phyloP scores from a whole-genome alignment of 768 basidiomycete genomes.

The Amanita exitialis region DNA sequence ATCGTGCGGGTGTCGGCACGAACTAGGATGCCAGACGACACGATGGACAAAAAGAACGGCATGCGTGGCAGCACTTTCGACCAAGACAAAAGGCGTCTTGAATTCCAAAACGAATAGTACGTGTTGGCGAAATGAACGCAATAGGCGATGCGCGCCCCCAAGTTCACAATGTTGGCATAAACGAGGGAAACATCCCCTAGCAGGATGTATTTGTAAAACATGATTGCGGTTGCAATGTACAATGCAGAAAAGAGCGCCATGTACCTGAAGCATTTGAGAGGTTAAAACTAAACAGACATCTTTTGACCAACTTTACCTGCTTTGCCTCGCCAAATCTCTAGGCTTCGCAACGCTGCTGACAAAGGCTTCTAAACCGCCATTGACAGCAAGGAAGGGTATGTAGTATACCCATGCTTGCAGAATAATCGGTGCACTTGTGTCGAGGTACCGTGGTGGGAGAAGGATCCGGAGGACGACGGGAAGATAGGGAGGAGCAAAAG shows the following conservation, averaged over 20 bases:
- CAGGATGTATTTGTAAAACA: slow-evolving; percentile 28
- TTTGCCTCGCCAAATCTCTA: slow-evolving; percentile 58
- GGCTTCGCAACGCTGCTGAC: slow-evolving; percentile 69
- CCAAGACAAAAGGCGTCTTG: slow-evolving; percentile 2
- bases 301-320: slow-evolving; percentile 28
- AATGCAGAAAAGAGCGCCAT: slow-evolving; percentile 69
- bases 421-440: slow-evolving; percentile 73
- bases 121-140: slow-evolving; percentile 35
- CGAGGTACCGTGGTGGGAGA: slow-evolving; percentile 58
- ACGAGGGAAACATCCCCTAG: slow-evolving; percentile 64
- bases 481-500: slow-evolving; percentile 72
- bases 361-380: slow-evolving; percentile 90
- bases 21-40: not conserved
- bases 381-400: slow-evolving; percentile 82
- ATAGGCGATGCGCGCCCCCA: slow-evolving; percentile 54
- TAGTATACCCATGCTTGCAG: slow-evolving; percentile 79
- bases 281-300: not conserved
- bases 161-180: slow-evolving; percentile 66
- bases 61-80: not conserved
- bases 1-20: not conserved
- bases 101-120: slow-evolving; percentile 25
- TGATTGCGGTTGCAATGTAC: slow-evolving; percentile 49
- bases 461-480: slow-evolving; percentile 58
- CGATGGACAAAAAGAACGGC: not conserved
- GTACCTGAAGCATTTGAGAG: slow-evolving; percentile 27